Evolutionary conservation across 192 early-diverging fungal genomes (phyloP).

Genomic region (Coemansia sp.): DNA sequence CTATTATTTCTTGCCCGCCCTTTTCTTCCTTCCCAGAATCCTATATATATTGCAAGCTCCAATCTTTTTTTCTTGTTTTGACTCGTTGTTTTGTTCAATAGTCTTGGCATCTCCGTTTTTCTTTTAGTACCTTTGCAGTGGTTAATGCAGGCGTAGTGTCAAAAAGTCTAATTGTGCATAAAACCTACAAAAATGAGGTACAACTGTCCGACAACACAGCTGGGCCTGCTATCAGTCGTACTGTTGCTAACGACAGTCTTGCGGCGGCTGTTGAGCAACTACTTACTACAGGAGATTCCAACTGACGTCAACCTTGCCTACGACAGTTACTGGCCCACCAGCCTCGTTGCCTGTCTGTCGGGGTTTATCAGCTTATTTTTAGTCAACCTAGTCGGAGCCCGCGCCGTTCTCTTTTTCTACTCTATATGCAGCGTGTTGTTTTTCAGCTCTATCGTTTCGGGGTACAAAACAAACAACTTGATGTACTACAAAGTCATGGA

Average conservation of each 20-base stretch:
- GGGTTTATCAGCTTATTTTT: slow-evolving; percentile 31
- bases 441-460: slow-evolving; percentile 23
- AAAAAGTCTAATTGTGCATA: not conserved
- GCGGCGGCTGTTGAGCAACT: slow-evolving; percentile 27
- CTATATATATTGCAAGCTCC: not conserved
- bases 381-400: slow-evolving; percentile 28
- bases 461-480: slow-evolving; percentile 11
- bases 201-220: slow-evolving; percentile 25
- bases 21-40: not conserved
- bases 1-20: not conserved
- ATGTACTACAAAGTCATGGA: slow-evolving; percentile 11
- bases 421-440: slow-evolving; percentile 19
- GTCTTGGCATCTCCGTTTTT: not conserved
- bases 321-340: slow-evolving; percentile 34
- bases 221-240: slow-evolving; percentile 15
- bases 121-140: not conserved
- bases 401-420: slow-evolving; percentile 25
- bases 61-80: not conserved
- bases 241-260: slow-evolving; percentile 24
- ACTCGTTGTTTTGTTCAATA: not conserved
- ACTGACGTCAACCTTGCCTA: slow-evolving; percentile 27
- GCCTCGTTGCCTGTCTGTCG: slow-evolving; percentile 18
- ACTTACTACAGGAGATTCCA: slow-evolving; percentile 15
- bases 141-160: not conserved
- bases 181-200: slow-evolving; percentile 17